Base-by-base conservation (phyloP, 2,329 filamentous ascomycete genomes). In the Penicillium sclerotiorum region DNA sequence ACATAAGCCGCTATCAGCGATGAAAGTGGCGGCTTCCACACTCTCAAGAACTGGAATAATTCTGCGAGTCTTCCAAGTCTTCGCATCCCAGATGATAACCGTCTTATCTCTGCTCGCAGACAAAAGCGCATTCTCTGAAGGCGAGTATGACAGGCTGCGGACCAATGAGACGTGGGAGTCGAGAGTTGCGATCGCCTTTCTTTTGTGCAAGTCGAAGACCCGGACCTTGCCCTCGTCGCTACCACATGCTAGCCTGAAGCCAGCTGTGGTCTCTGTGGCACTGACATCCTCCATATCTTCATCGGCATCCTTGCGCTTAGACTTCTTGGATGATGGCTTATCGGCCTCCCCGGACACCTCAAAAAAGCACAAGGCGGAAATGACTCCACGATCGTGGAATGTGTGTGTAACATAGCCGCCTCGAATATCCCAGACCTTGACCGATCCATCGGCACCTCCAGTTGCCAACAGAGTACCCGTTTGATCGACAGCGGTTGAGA, bases 161-260 rank as follows among this genome's bases (percentile, higher is more conserved):
- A 99, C 89, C 58, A 97, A 89, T 8, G 94, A 97, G 18, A 96
- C 91, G 67, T 99, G 95, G 1, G 91, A 94, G 53, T 97, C 91
- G 25, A 96, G 77, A 15, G 86, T 85, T 17, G 89, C 88, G 18
- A 90, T 78, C 51, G 86, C 86, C 56, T 83, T 89, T 48, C 89
- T 83, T 74, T 90, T 95, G 72, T 92, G 85, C 50, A 99, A 74
- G 73, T 97, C 89, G 89, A 92, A 99, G 18, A 99, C 82, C 17
- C 89, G 82, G 45, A 99, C 82, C 65, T 93, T 95, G 25, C 94
- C 94, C 68, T 97, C 93, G 70, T 99, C 95, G 53, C 89, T 91
- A 55, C 93, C 94, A 27, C 91, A 95, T 5, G 91, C 92, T 13
- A 99, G 80, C 39, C 90, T 81, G 68, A 95, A 95, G 22, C 84